These are phyloP conservation scores for Spinacia oleracea DNA, from an alignment of 179 eudicot genomes.

Conservation along the genomic window DNA sequence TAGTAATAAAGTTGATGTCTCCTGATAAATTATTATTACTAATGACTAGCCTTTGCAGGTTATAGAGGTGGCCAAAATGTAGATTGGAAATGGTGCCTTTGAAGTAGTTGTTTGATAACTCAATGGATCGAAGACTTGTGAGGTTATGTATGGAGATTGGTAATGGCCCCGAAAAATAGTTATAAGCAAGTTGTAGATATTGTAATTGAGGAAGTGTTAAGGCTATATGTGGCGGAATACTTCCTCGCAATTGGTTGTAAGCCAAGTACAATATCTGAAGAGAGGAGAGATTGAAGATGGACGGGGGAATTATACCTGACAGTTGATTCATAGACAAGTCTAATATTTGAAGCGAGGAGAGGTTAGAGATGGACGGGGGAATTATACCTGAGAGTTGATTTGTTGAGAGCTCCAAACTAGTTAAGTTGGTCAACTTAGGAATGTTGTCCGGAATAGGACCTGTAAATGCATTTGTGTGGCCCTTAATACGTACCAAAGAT, in stretches of 20 bases:
- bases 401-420: neutral
- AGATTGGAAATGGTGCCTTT: slow-evolving; percentile 22
- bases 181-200: slow-evolving; percentile 18
- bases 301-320: neutral
- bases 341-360: neutral
- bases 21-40: slow-evolving; percentile 15
- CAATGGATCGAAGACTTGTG: slow-evolving; percentile 14
- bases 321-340: neutral
- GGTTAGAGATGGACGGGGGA: neutral
- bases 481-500: neutral
- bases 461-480: neutral
- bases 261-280: neutral
- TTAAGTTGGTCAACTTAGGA: too few relatives aligned
- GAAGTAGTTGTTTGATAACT: slow-evolving; percentile 20
- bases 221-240: slow-evolving; percentile 38
- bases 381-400: neutral
- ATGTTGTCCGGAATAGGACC: neutral
- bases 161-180: slow-evolving; percentile 37
- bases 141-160: slow-evolving; percentile 50
- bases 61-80: slow-evolving; percentile 1
- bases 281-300: neutral
- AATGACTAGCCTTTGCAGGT: slow-evolving; percentile 11
- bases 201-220: slow-evolving; percentile 41
- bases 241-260: slow-evolving; percentile 16
- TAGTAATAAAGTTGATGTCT: slow-evolving; percentile 34